A percentile compares a stretch with the other conserved stretches of the same genome.
Conservation (phyloP, 371 early-diverging fungal genomes). For the Entomophthora muscae region DNA sequence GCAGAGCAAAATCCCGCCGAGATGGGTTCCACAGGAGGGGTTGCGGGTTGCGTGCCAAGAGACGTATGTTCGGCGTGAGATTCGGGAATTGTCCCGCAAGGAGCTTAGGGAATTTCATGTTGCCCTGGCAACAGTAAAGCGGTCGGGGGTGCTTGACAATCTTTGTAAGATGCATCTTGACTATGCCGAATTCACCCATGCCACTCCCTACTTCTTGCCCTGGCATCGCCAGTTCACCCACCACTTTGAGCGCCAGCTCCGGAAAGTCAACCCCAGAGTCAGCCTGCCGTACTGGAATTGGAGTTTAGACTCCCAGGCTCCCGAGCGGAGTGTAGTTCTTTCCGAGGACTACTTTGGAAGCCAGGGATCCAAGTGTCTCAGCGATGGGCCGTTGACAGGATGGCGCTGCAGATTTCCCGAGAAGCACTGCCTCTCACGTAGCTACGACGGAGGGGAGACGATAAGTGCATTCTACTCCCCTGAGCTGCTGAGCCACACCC, state of each 20-base stretch:
- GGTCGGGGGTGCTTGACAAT: background rate
- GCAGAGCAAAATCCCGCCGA: too few species aligned
- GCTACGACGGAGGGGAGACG: slow-evolving; percentile 14
- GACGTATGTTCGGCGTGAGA: background rate
- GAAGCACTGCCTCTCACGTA: slow-evolving; percentile 15
- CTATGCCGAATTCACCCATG: background rate
- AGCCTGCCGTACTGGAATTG: slow-evolving; percentile 11
- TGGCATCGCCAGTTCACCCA: slow-evolving; percentile 20
- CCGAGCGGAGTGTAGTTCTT: slow-evolving; percentile 6
- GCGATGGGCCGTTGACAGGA: background rate
- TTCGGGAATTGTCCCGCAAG: background rate
- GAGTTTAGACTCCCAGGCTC: slow-evolving; percentile 6
- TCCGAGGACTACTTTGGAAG: slow-evolving; percentile 11
- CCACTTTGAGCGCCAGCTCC: slow-evolving; percentile 6
- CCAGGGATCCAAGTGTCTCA: slow-evolving; percentile 1
- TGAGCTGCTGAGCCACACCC: too few species aligned
- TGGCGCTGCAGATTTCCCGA: background rate
- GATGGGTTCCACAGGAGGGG: too few species aligned
- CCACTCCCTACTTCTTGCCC: background rate
- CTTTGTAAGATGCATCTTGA: slow-evolving; percentile 3
- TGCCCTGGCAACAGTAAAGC: background rate
- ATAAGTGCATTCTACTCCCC: too few species aligned
- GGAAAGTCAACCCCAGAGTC: background rate
- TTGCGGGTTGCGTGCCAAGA: too few species aligned
- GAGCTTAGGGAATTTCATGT: background rate